These are phyloP conservation scores for Phoma sp. DNA, from an alignment of 2,329 filamentous ascomycete species.

Conservation along the genomic window DNA sequence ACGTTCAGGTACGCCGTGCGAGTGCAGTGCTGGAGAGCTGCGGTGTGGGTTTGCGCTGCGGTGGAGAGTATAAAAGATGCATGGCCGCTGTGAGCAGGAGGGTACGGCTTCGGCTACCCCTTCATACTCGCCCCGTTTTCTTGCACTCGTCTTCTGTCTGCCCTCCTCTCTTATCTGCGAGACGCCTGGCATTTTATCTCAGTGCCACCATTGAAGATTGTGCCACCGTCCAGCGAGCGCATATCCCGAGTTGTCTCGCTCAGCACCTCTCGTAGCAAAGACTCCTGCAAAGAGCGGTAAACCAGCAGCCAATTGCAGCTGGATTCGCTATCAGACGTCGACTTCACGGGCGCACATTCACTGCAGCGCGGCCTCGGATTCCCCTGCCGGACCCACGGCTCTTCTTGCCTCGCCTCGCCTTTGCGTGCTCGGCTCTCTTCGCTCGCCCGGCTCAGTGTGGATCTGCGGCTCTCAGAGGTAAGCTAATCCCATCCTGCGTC, in stretches of 20 bases:
- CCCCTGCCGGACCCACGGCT: background rate
- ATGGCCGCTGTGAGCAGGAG: background rate
- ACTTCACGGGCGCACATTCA: background rate
- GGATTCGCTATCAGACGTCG: slow-evolving; percentile 28
- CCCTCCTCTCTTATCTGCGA: slow-evolving; percentile 6
- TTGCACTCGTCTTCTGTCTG: background rate
- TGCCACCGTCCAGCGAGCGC: slow-evolving; percentile 10
- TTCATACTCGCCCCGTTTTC: background rate
- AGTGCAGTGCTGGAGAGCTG: too few relatives aligned
- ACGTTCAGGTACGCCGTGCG: slow-evolving; percentile 21
- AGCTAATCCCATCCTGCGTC: slow-evolving; percentile 28
- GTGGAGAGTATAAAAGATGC: slow-evolving; percentile 1
- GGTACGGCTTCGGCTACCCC: slow-evolving; percentile 9
- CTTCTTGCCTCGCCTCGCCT: background rate
- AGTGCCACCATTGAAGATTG: slow-evolving; percentile 23
- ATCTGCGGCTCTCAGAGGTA: slow-evolving; percentile 27
- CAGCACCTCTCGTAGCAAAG: slow-evolving; percentile 23
- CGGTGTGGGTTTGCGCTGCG: background rate
- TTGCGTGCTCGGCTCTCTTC: slow-evolving; percentile 5
- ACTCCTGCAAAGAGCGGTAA: slow-evolving; percentile 38
- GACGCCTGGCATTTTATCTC: slow-evolving; percentile 5
- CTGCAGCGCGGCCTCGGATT: background rate
- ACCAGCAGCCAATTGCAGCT: slow-evolving; percentile 39
- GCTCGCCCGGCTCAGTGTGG: slow-evolving; percentile 9
- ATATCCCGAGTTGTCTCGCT: background rate